Conservation (phyloP, 805 yeast genomes). For the Hanseniaspora jakobsenii region DNA sequence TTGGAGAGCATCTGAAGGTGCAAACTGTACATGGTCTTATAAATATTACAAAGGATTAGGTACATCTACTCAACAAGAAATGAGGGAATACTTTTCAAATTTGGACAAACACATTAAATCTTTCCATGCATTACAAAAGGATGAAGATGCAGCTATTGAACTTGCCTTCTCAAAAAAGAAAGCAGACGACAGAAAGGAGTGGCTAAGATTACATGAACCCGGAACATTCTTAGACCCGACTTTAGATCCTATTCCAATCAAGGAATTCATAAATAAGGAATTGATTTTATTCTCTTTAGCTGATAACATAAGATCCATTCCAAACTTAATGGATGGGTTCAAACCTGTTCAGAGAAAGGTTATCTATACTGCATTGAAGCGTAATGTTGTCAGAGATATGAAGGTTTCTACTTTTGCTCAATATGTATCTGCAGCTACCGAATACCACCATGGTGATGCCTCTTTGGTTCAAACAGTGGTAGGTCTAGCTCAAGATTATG, state of each 20-base stretch:
- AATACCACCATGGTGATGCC: constrained; percentile 90
- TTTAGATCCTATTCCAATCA: constrained; percentile 65
- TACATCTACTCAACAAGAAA: constrained; percentile 75
- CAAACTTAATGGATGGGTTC: constrained; percentile 85
- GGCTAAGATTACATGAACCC: constrained; percentile 83
- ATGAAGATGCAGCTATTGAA: constrained; percentile 69
- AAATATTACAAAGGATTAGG: constrained; percentile 98
- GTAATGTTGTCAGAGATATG: constrained; percentile 62
- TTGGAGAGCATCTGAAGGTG: constrained; percentile 83
- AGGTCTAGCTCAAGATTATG: constrained; percentile 88
- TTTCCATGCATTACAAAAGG: constrained; percentile 68
- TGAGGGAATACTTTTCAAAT: constrained; percentile 75
- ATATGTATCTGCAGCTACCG: constrained; percentile 75
- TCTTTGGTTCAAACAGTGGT: constrained; percentile 82
- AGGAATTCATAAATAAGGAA: constrained; percentile 90
- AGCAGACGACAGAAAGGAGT: constrained; percentile 94
- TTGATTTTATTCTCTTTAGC: constrained; percentile 92
- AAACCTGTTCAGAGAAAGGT: constrained; percentile 97
- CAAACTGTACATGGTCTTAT: constrained; percentile 66
- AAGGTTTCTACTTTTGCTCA: constrained; percentile 89
- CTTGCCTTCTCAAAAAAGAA: constrained; percentile 88
- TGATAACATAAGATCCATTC: constrained; percentile 89
- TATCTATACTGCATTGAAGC: constrained; percentile 71
- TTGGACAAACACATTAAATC: constrained; percentile 75
- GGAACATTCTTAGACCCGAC: constrained; percentile 85